These are phyloP conservation scores for Conticribra weissflogii DNA, from an alignment of 108 stramenopile genomes.

Conservation along the genomic window DNA sequence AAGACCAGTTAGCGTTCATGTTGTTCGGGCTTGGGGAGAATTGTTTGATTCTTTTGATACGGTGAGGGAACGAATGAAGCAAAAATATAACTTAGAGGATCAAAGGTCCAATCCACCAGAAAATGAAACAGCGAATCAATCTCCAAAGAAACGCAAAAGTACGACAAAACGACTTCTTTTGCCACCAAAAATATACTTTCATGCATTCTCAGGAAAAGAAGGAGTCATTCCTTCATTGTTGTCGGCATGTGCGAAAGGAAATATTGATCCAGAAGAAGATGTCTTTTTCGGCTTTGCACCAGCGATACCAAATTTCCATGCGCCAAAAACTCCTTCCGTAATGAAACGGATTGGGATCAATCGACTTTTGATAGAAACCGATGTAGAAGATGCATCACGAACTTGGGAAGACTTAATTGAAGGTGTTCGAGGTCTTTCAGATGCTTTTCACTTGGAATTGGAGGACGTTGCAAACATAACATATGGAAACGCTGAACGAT, in stretches of 20 bases:
- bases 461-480: constrained; percentile 59
- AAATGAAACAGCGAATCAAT: constrained; percentile 2
- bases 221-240: constrained; percentile 66
- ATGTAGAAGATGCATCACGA: constrained; percentile 72
- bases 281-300: constrained; percentile 89
- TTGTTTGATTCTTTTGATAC: constrained; percentile 50
- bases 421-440: constrained; percentile 50
- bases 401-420: constrained; percentile 55
- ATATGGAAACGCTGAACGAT: constrained; percentile 57
- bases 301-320: constrained; percentile 60
- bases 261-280: constrained; percentile 30
- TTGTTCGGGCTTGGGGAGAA: constrained; percentile 77
- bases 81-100: constrained; percentile 9
- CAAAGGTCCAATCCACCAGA: neutral
- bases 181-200: constrained; percentile 85
- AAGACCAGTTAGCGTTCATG: constrained; percentile 83
- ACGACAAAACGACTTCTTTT: constrained; percentile 23
- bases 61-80: constrained; percentile 33
- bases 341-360: constrained; percentile 73
- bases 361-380: constrained; percentile 81
- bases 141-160: constrained; percentile 5
- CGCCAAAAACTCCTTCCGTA: constrained; percentile 71
- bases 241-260: constrained; percentile 52
- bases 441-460: constrained; percentile 54
- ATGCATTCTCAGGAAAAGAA: constrained; percentile 87